Evolutionary conservation across 768 basidiomycete genomes (phyloP).

Genomic region (Leccinum broughii): DNA sequence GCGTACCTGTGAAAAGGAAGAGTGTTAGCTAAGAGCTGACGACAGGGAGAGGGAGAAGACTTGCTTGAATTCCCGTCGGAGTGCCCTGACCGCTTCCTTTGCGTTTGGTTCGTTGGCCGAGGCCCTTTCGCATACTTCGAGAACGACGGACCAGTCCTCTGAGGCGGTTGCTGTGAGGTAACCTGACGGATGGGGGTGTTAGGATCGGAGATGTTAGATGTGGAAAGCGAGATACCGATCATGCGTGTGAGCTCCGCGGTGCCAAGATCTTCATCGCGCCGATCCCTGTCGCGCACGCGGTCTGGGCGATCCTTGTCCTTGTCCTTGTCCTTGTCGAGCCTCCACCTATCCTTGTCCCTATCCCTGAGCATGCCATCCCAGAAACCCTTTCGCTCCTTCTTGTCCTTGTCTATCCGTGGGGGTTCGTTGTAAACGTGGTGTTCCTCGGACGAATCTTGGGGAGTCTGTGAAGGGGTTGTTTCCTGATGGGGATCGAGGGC

Average conservation of each 20-base stretch:
- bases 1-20: conserved; percentile 52
- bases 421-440: conserved; percentile 25
- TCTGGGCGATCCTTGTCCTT: conserved; percentile 33
- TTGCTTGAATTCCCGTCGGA: conserved; percentile 85
- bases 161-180: conserved; percentile 76
- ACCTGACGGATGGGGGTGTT: conserved; percentile 39
- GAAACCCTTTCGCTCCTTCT: conserved; percentile 55
- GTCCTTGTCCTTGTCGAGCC: conserved; percentile 35
- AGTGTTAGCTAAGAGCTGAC: conserved; percentile 7
- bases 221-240: conserved; percentile 52
- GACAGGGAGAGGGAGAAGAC: conserved; percentile 19
- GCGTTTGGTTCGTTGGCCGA: conserved; percentile 70
- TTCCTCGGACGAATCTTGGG: conserved; percentile 34
- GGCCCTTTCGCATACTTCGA: conserved; percentile 85
- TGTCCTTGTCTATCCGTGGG: conserved; percentile 40
- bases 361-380: conserved; percentile 46
- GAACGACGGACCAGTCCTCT: conserved; percentile 79
- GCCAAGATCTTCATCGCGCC: conserved; percentile 44
- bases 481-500: conserved; percentile 58
- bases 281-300: conserved; percentile 30
- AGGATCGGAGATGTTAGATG: neutral
- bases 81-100: conserved; percentile 51
- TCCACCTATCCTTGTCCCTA: conserved; percentile 36
- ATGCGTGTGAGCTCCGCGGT: conserved; percentile 62
- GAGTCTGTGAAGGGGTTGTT: conserved; percentile 6